phyloP scores from a whole-genome alignment of 306 rosid species.

The Cicer yamashitae region DNA sequence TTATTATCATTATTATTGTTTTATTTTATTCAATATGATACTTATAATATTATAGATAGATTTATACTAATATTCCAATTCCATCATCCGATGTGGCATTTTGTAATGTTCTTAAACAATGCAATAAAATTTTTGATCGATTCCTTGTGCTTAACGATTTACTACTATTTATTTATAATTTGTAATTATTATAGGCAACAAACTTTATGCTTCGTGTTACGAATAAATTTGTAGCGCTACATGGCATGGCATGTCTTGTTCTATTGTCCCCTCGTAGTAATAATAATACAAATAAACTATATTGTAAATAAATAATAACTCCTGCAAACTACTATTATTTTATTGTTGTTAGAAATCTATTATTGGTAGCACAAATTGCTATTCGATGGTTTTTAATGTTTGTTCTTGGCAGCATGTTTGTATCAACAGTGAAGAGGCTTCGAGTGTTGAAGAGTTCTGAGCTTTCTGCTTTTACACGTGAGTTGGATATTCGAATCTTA shows the following conservation, averaged over 20 bases:
- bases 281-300: slow-evolving; percentile 33
- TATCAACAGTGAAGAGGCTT: slow-evolving; percentile 89
- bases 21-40: slow-evolving; percentile 41
- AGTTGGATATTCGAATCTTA: slow-evolving; percentile 51
- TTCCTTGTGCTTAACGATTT: slow-evolving; percentile 51
- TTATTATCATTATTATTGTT: not conserved
- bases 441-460: slow-evolving; percentile 94
- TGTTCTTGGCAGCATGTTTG: slow-evolving; percentile 81
- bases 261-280: slow-evolving; percentile 41
- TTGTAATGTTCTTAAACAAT: not conserved
- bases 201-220: slow-evolving; percentile 32
- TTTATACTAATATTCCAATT: slow-evolving; percentile 6
- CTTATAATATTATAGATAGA: not conserved
- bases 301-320: not conserved
- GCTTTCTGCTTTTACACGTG: slow-evolving; percentile 80
- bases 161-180: slow-evolving; percentile 12
- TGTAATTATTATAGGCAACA: slow-evolving; percentile 15
- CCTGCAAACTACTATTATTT: slow-evolving; percentile 1
- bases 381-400: not conserved
- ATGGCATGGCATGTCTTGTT: slow-evolving; percentile 51
- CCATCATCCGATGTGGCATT: slow-evolving; percentile 19
- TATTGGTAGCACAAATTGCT: not conserved
- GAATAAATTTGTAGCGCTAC: slow-evolving; percentile 43
- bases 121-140: slow-evolving; percentile 40
- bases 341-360: slow-evolving; percentile 35